Evolutionary conservation across 805 yeast species (phyloP).

Genomic region (Kodamaea fukazawae): DNA sequence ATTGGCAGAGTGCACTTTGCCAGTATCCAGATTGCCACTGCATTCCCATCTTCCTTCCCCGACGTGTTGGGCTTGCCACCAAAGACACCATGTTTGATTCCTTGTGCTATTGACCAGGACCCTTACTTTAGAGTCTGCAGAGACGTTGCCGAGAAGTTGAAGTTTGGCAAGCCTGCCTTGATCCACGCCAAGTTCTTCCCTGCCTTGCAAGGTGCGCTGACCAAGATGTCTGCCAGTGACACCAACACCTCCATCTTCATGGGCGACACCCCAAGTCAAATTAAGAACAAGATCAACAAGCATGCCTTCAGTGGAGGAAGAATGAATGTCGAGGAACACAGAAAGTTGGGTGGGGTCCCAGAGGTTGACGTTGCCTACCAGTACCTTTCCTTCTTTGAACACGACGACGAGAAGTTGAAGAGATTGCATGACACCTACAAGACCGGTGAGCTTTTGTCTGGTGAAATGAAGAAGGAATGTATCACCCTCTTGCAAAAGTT

Average conservation of each 20-base stretch:
- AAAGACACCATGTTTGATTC: constrained; percentile 94
- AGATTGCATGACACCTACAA: constrained; percentile 62
- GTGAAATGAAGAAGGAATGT: constrained; percentile 89
- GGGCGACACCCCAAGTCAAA: constrained; percentile 91
- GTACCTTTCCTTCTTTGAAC: constrained; percentile 82
- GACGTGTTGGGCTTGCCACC: constrained; percentile 81
- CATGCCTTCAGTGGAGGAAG: constrained; percentile 96
- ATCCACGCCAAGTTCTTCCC: constrained; percentile 97
- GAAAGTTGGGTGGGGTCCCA: constrained; percentile 87
- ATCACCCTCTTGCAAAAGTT: constrained; percentile 76
- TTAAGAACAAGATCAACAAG: constrained; percentile 91
- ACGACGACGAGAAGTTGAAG: constrained; percentile 79
- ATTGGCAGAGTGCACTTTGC: constrained; percentile 96
- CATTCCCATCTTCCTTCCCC: constrained; percentile 95
- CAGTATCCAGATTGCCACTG: constrained; percentile 91
- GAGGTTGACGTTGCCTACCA: constrained; percentile 95
- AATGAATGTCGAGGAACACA: constrained; percentile 84
- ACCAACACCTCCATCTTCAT: constrained; percentile 88
- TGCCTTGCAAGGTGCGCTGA: constrained; percentile 92
- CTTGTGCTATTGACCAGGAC: constrained; percentile 99
- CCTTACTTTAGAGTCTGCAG: constrained; percentile 97
- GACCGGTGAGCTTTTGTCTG: constrained; percentile 80
- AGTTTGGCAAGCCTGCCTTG: constrained; percentile 86
- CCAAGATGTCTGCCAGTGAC: constrained; percentile 96
- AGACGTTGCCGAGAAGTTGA: constrained; percentile 93